A percentile compares a stretch with the other conserved stretches of the same genome.
Evolutionary conservation across 768 basidiomycete genomes (phyloP).

Genomic region (Udeniomyces megalosporus): DNA sequence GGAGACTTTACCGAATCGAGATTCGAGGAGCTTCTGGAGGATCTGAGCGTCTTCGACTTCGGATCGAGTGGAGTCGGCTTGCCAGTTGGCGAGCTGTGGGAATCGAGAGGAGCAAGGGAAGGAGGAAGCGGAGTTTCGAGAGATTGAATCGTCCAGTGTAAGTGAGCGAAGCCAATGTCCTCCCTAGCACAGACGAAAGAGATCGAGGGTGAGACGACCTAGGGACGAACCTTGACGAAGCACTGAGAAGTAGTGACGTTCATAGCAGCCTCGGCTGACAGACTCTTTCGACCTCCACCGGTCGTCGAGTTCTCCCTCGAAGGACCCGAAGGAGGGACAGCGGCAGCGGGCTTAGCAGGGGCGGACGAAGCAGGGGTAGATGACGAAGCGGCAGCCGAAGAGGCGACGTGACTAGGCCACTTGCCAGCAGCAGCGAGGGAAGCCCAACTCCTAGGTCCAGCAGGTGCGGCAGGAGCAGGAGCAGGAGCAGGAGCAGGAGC

Average conservation of each 20-base stretch:
- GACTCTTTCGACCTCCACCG: constrained; percentile 18
- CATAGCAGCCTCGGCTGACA: constrained; percentile 39
- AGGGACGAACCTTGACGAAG: constrained; percentile 56
- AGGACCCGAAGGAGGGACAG: constrained; percentile 23
- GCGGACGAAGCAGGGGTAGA: constrained; percentile 27
- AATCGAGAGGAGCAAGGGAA: background rate
- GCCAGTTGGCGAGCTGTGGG: constrained; percentile 31
- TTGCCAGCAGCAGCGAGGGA: constrained; percentile 41
- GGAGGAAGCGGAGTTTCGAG: background rate
- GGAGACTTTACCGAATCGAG: constrained; percentile 42
- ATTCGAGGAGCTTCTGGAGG: constrained; percentile 20
- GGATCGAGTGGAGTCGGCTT: constrained; percentile 15
- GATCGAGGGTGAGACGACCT: background rate
- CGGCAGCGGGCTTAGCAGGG: constrained; percentile 22
- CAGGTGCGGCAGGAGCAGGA: constrained; percentile 24
- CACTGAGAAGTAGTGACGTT: constrained; percentile 56
- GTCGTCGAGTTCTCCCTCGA: constrained; percentile 21
- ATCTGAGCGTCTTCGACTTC: constrained; percentile 20
- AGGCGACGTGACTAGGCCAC: constrained; percentile 49
- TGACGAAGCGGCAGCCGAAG: constrained; percentile 18
- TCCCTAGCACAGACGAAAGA: background rate
- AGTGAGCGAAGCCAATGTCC: too few relatives aligned
- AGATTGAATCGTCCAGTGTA: background rate
- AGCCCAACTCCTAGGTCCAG: constrained; percentile 72
- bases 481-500: constrained; percentile 20